Base-by-base conservation (phyloP, 2,329 filamentous ascomycete genomes). In the Alternaria triticimaculans region DNA sequence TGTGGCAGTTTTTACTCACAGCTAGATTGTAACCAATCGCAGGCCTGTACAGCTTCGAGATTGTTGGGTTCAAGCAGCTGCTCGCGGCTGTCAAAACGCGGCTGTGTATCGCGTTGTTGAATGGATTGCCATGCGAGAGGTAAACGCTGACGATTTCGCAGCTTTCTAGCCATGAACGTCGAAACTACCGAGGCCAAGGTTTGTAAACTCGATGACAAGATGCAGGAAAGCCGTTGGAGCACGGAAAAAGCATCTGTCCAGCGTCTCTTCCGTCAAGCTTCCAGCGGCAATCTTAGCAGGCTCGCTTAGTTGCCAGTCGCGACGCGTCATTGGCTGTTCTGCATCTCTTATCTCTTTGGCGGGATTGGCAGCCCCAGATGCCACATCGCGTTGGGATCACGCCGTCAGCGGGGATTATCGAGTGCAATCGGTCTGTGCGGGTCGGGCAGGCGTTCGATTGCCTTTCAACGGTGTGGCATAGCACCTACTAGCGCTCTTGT, bases 321-420 rank as follows among this genome's bases (percentile, higher is more conserved):
- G 25, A 43, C 46, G 20, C 28, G 30, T 56, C n/a, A 65, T 65
- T 65, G 60, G 55, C 6, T 43, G 43, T 43, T 44, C 44, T 12
- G 26, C 44, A 58, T n/a, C 21, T 53, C 71, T 73, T 73, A 73
- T 73, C 71, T 69, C 43, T 10, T 33, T 43, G 28, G 49, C 28
- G 55, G 49, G 55, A 50, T 59, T 63, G 43, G 49, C 55, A 53
- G 12, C 48, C 50, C 21, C 12, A 59, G 41, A 58, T 26, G 30
- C 28, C 43, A 33, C 11, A 54, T 48, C 14, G 26, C 41, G 28
- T 30, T 55, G 48, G 49, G 23, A 43, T 48, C 37, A 41, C 37
- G 37, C n/a, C 37, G n/a, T 41, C 37, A 41, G 37, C 37, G 37
- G 37, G 37, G 37, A 41, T 11, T 3, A 41, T 18, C 37, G 9